Base-by-base conservation (phyloP, 148 eudicot species). In the Bassia scoparia region DNA sequence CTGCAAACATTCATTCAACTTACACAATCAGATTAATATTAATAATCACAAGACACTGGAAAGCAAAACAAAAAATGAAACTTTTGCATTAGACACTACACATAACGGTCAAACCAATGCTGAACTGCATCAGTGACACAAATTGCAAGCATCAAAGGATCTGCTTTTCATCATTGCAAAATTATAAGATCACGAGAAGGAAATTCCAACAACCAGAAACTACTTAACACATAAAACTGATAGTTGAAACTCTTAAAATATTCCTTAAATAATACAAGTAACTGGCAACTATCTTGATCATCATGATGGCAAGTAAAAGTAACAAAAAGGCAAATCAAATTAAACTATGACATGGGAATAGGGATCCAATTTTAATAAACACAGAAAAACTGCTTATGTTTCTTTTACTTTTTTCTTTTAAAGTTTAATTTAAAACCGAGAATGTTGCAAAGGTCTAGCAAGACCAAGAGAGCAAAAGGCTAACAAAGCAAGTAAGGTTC, bases 1-100 rank as follows among this genome's bases (percentile, higher is more conserved):
- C 82, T 75, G 72, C 59, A 35, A 33, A 66, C 13, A 79, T 3
- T 18, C 76, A 68, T 15, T n/a, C 48, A 74, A 29, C 74, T 21
- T 12, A 70, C 43, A 70, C 21, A 30, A 2, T 17, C 38, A 0
- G 30, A 6, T 30, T 26, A 14, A 66, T 2, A 4, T 23, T 4
- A 26, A 58, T 2, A 14, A n/a, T 24, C 62, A 24, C 65, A 72
- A 2, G 27, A 62, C 0, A 24, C 55, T 2, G 46, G 34, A 35
- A 64, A 7, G 26, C n/a, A 48, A 21, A 33, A 54, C 21, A 61
- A 43, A 56, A 23, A n/a, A 77, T 52, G 55, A 1, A 37, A 30
- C 15, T 44, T 44, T 18, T 46, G 35, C 58, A 26, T 48, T 55
- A 69, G 15, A 67, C 35, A 52, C 48, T 60, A 7, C 61, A 69